phyloP scores from a whole-genome alignment of 2,329 filamentous ascomycete genomes.

The Phialophora macrospora region DNA sequence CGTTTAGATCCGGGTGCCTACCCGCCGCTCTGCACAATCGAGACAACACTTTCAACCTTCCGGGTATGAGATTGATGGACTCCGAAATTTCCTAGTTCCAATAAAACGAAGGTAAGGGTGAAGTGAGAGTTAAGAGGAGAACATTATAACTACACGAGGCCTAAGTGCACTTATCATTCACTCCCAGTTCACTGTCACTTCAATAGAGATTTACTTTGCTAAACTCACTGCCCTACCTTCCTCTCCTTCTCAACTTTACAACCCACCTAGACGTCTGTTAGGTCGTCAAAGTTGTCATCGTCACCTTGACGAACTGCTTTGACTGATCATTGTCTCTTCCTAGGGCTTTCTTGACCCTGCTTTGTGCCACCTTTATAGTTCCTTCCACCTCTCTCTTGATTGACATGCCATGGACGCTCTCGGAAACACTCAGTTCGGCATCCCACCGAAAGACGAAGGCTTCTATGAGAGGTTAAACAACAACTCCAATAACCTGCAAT shows the following conservation, averaged over 20 bases:
- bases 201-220: not conserved
- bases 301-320: not conserved
- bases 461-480: conserved; percentile 8
- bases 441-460: conserved; percentile 2
- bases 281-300: not conserved
- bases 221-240: not conserved
- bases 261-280: not conserved
- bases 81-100: too few relatives aligned
- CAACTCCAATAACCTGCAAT: not conserved
- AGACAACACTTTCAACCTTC: too few relatives aligned
- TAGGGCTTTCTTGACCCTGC: not conserved
- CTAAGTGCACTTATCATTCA: not conserved
- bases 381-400: not conserved
- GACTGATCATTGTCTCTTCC: not conserved
- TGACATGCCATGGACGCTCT: not conserved
- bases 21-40: too few relatives aligned
- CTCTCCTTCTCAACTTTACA: not conserved
- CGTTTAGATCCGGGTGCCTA: too few relatives aligned
- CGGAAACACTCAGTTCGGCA: not conserved
- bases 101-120: too few relatives aligned
- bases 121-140: not conserved
- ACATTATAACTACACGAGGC: not conserved
- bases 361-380: not conserved
- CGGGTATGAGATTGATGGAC: too few relatives aligned
- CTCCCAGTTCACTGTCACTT: not conserved